Conservation (phyloP, 257 asterid species). For the Salvia rosmarinus region DNA sequence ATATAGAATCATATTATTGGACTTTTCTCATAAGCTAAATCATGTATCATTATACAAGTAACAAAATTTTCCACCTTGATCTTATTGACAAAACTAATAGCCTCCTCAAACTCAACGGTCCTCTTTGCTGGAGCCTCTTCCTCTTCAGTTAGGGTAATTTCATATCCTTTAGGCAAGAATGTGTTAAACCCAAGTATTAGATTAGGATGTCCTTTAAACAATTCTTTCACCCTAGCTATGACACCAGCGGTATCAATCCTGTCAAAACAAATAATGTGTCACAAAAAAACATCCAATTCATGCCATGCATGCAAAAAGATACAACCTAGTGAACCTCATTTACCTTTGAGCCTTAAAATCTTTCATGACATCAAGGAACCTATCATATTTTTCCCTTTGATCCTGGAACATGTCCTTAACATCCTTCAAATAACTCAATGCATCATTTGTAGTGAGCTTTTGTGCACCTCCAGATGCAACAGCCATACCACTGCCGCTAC, state of each 20-base stretch:
- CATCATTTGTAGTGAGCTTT: conserved; percentile 64
- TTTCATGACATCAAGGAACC: conserved; percentile 73
- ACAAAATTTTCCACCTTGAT: conserved; percentile 54
- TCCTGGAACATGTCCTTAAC: conserved; percentile 71
- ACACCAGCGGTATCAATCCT: conserved; percentile 67
- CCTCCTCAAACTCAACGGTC: conserved; percentile 79
- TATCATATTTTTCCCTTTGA: conserved; percentile 63
- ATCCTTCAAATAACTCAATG: conserved; percentile 59
- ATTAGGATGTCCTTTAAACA: conserved; percentile 70
- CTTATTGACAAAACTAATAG: conserved; percentile 70
- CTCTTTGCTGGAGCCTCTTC: conserved; percentile 65
- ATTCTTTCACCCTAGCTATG: conserved; percentile 65
- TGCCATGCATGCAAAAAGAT: background rate
- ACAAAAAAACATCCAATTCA: background rate
- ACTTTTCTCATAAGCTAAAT: conserved; percentile 24
- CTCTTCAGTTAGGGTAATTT: conserved; percentile 65
- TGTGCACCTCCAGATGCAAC: conserved; percentile 50
- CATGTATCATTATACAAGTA: conserved; percentile 13
- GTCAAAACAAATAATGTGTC: conserved; percentile 35
- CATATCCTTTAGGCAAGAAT: conserved; percentile 77
- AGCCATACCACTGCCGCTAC: conserved; percentile 38
- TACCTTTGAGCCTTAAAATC: conserved; percentile 73
- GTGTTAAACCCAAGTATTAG: conserved; percentile 74
- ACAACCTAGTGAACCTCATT: conserved; percentile 9
- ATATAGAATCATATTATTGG: conserved; percentile 13